These are phyloP conservation scores for Purpureocillium lavendulum DNA, from an alignment of 2,329 filamentous ascomycete genomes.

Conservation along the genomic window DNA sequence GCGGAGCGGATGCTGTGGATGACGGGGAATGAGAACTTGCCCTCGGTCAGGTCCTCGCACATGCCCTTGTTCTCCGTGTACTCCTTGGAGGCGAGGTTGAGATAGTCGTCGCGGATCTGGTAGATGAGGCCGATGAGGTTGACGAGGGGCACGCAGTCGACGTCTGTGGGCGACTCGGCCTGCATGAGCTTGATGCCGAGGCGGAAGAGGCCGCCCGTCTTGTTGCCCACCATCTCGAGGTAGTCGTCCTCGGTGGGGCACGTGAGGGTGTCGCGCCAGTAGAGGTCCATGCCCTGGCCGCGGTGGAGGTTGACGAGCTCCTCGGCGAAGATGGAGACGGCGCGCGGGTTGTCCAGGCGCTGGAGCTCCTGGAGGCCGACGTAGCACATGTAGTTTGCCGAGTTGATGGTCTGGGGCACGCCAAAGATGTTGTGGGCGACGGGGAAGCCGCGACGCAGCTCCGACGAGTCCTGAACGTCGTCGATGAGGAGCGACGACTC, in stretches of 20 bases:
- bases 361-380: constrained; percentile 66
- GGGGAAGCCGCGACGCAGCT: constrained; percentile 68
- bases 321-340: constrained; percentile 67
- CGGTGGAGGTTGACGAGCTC: constrained; percentile 79
- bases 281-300: constrained; percentile 86
- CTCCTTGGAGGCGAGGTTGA: constrained; percentile 67
- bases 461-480: constrained; percentile 77
- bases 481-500: constrained; percentile 78
- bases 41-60: constrained; percentile 92
- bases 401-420: constrained; percentile 82
- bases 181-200: constrained; percentile 85
- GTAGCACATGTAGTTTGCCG: constrained; percentile 86
- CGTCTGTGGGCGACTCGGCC: constrained; percentile 49
- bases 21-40: constrained; percentile 93
- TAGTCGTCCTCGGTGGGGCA: constrained; percentile 85
- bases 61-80: constrained; percentile 88
- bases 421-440: constrained; percentile 82
- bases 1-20: constrained; percentile 85
- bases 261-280: constrained; percentile 78
- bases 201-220: constrained; percentile 81
- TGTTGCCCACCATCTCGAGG: constrained; percentile 89
- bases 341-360: constrained; percentile 58
- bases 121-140: constrained; percentile 80
- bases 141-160: constrained; percentile 75
- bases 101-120: constrained; percentile 90